Evolutionary conservation across 1,139 yeast genomes (phyloP), one percentile per base, ranked within the genome.

Genomic region (Pichia sp.): DNA sequence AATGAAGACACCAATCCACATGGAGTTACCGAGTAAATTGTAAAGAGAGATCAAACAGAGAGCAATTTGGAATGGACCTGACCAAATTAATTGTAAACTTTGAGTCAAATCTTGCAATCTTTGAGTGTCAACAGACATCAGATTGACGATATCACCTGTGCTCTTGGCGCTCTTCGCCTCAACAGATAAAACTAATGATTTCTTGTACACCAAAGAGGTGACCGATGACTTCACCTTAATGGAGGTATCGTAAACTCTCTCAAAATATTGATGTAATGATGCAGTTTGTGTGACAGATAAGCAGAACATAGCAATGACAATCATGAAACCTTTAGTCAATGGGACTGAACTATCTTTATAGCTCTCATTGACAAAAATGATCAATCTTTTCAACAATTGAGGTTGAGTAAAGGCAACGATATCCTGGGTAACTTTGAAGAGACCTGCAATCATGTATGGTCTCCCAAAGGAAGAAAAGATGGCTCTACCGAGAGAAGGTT

Each of bases 101-200:
- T 87, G 94, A 29, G 85, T 77, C 43, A 88, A 67, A 53, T 88
- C 97, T 60, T 87, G 96, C 40, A 91, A 66, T 61, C 97, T 74
- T 63, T 88, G 97, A 7, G 93, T 84, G 62, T 91, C 98, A 34
- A 91, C 96, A 35, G 96, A 82, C 97, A 88, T 88, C 53, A 91
- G 69, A 53, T 93, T 91, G 37, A 91, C 98, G 52, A 93, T 86
- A 56, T 93, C 98, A 57, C 98, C 98, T n/a, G 96, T 86, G 20
- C 86, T 74, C 34, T 86, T 77, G 37, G 73, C 68, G 38, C 76
- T 81, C 38, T 85, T 78, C 8, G 94, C 82, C 53, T 91, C 96
- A 50, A 78, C 83, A 3, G 96, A 85, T 42, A 93, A 68, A 8
- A 73, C 74, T 45, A 93, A 64, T 0, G 96, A 69, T 58, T 91